phyloP scores from a whole-genome alignment of 2,329 filamentous ascomycete genomes.

The Dactylonectria macrodidyma region DNA sequence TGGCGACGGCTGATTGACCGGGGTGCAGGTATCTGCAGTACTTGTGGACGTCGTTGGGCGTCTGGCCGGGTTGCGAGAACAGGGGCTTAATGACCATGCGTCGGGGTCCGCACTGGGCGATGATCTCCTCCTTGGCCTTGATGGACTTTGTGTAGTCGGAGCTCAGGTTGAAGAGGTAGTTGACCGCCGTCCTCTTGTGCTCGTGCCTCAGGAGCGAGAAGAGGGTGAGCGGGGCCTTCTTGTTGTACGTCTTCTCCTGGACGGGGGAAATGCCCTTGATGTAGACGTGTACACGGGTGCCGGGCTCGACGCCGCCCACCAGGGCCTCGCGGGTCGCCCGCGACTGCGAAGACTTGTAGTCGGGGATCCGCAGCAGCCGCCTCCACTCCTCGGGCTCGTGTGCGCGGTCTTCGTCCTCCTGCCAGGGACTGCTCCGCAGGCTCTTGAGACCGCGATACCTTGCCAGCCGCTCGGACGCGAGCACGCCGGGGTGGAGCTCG shows the following conservation, averaged over 20 bases:
- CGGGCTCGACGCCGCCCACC: slow-evolving; percentile 87
- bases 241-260: slow-evolving; percentile 63
- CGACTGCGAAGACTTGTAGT: slow-evolving; percentile 89
- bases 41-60: slow-evolving; percentile 97
- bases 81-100: slow-evolving; percentile 90
- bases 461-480: slow-evolving; percentile 87
- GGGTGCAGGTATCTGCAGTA: slow-evolving; percentile 94
- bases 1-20: slow-evolving; percentile 89
- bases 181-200: slow-evolving; percentile 91
- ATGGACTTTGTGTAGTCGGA: slow-evolving; percentile 82
- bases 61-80: slow-evolving; percentile 90
- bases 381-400: slow-evolving; percentile 93
- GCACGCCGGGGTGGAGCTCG: slow-evolving; percentile 89
- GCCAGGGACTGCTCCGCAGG: slow-evolving; percentile 88
- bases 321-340: slow-evolving; percentile 85
- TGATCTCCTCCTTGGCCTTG: slow-evolving; percentile 92
- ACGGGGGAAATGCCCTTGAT: slow-evolving; percentile 68
- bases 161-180: slow-evolving; percentile 90
- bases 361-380: slow-evolving; percentile 86
- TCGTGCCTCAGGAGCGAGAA: slow-evolving; percentile 95
- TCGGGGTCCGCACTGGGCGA: slow-evolving; percentile 91
- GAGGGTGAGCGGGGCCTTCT: slow-evolving; percentile 74
- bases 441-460: slow-evolving; percentile 95
- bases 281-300: slow-evolving; percentile 86
- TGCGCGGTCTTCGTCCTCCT: slow-evolving; percentile 87